phyloP scores from a whole-genome alignment of 306 rosid genomes.

The Phaseolus lunatus region DNA sequence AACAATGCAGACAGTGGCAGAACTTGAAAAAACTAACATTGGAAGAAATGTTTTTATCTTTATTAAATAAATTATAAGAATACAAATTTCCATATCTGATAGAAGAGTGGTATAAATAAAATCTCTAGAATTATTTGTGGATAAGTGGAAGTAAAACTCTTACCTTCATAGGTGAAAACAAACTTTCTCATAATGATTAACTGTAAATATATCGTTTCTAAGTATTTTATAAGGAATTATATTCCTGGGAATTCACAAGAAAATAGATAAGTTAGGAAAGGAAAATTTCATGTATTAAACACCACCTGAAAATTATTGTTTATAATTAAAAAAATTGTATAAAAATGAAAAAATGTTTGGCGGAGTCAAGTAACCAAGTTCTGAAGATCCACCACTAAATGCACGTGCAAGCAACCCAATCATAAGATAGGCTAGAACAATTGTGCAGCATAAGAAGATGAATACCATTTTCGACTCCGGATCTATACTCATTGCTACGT shows the following conservation, averaged over 20 bases:
- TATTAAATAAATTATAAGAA: background rate
- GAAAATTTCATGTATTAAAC: background rate
- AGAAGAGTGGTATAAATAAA: background rate
- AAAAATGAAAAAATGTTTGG: background rate
- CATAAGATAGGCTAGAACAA: conserved; percentile 20
- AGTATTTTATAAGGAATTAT: background rate
- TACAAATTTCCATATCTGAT: background rate
- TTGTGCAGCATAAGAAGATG: conserved; percentile 32
- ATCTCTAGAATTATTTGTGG: background rate
- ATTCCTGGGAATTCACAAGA: background rate
- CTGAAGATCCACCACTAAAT: background rate
- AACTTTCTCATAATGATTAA: background rate
- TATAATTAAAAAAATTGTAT: background rate
- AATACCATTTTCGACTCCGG: conserved; percentile 96
- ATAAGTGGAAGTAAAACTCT: background rate
- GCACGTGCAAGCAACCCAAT: conserved; percentile 32
- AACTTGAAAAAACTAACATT: background rate
- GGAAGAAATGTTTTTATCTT: background rate
- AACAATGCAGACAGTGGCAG: background rate
- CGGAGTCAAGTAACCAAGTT: background rate
- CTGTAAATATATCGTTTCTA: background rate
- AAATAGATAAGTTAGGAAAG: background rate
- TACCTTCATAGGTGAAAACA: background rate
- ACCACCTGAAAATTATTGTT: background rate
- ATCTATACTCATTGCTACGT: conserved; percentile 79